A percentile compares a stretch with the other conserved stretches of the same genome.
Conservation (phyloP, 352 stramenopile species). For the Phytophthora boehmeriae region DNA sequence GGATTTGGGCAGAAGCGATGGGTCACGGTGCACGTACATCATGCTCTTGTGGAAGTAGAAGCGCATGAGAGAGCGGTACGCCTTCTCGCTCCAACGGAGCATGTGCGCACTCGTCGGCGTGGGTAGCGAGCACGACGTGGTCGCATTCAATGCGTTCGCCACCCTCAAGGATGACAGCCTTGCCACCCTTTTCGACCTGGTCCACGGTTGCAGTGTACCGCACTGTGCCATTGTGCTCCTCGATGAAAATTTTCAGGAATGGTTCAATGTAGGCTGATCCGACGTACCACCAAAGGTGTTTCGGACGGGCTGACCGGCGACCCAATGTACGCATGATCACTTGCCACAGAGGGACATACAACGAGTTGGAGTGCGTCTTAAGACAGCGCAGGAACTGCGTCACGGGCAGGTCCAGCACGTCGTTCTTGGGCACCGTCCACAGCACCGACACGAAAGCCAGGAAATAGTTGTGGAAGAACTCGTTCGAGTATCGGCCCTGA, state of each 20-base stretch:
- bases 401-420: slow-evolving; percentile 69
- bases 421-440: slow-evolving; percentile 74
- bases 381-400: slow-evolving; percentile 79
- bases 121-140: slow-evolving; percentile 73
- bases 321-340: slow-evolving; percentile 67
- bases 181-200: slow-evolving; percentile 65
- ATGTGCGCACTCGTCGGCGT: slow-evolving; percentile 70
- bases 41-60: slow-evolving; percentile 82
- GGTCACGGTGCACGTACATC: slow-evolving; percentile 80
- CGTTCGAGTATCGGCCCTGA: slow-evolving; percentile 57
- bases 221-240: slow-evolving; percentile 65
- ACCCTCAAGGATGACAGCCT: slow-evolving; percentile 55
- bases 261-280: slow-evolving; percentile 73
- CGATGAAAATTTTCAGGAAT: slow-evolving; percentile 78
- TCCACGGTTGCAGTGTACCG: slow-evolving; percentile 68
- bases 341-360: slow-evolving; percentile 81
- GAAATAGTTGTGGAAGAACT: slow-evolving; percentile 84
- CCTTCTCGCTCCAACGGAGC: slow-evolving; percentile 58
- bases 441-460: slow-evolving; percentile 73
- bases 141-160: slow-evolving; percentile 74
- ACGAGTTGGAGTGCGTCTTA: slow-evolving; percentile 79
- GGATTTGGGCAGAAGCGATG: slow-evolving; percentile 55
- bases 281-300: slow-evolving; percentile 79
- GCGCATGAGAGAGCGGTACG: slow-evolving; percentile 60
- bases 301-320: slow-evolving; percentile 63